phyloP scores from a whole-genome alignment of 768 basidiomycete genomes.

The Tephrocybe sp. region DNA sequence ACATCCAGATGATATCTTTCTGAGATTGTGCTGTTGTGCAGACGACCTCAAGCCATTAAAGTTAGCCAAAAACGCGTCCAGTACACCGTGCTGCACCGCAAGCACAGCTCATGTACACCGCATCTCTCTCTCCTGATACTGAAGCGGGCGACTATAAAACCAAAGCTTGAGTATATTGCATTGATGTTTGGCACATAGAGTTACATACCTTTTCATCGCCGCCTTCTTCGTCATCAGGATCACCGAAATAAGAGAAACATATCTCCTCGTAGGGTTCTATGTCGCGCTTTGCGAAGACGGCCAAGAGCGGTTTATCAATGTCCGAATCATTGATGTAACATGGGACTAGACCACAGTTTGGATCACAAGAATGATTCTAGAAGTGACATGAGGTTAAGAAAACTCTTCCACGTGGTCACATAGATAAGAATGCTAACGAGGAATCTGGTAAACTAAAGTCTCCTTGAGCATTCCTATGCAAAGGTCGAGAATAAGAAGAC shows the following conservation, averaged over 20 bases:
- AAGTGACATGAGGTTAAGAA: not conserved
- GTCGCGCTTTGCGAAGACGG: constrained; percentile 64
- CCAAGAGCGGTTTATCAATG: constrained; percentile 62
- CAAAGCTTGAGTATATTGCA: not conserved
- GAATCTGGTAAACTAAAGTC: constrained; percentile 81
- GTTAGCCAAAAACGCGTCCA: constrained; percentile 24
- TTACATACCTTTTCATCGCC: constrained; percentile 33
- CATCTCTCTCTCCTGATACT: constrained; percentile 26
- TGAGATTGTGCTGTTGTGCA: too few species aligned
- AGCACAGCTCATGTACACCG: constrained; percentile 45
- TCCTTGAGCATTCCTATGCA: constrained; percentile 3
- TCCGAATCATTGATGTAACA: constrained; percentile 80
- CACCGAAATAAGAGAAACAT: constrained; percentile 72
- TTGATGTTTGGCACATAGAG: not conserved
- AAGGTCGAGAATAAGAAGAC: constrained; percentile 11
- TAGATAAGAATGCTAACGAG: constrained; percentile 45
- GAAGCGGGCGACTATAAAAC: not conserved
- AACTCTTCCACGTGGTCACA: not conserved
- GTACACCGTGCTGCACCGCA: constrained; percentile 54
- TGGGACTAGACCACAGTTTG: constrained; percentile 71
- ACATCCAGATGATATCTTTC: too few species aligned
- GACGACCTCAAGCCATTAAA: not conserved
- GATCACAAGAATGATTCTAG: constrained; percentile 91
- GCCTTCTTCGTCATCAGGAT: constrained; percentile 27
- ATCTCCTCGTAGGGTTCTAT: constrained; percentile 68